phyloP scores from a whole-genome alignment of 2,329 filamentous ascomycete species.

The Penicillium paneum region DNA sequence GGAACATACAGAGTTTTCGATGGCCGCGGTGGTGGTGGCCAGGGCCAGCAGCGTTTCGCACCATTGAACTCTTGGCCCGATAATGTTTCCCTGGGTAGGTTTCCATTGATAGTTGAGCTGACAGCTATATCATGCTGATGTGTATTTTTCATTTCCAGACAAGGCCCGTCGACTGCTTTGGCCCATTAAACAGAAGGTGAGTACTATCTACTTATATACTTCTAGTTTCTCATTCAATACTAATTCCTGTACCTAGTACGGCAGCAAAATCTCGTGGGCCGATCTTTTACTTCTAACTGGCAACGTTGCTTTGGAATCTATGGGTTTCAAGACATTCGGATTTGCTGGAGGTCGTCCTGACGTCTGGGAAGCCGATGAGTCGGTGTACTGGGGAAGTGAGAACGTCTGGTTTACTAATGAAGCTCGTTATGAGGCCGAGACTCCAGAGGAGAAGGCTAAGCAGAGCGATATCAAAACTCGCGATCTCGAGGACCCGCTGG shows the following conservation, averaged over 20 bases:
- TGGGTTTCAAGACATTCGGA: conserved; percentile 71
- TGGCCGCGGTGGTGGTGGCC: conserved; percentile 70
- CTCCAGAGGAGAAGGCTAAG: conserved; percentile 41
- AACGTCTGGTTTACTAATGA: conserved; percentile 65
- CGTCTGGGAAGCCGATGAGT: conserved; percentile 72
- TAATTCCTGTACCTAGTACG: conserved; percentile 49
- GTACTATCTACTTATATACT: background rate
- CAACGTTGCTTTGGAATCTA: conserved; percentile 73
- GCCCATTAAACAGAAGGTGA: conserved; percentile 72
- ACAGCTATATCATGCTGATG: background rate
- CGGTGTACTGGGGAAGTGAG: conserved; percentile 74
- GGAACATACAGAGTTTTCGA: conserved; percentile 75
- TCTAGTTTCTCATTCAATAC: background rate
- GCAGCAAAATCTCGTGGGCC: conserved; percentile 77
- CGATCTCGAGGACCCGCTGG: conserved; percentile 66
- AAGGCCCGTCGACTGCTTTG: conserved; percentile 76
- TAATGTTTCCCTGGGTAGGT: conserved; percentile 59
- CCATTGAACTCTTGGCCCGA: conserved; percentile 81
- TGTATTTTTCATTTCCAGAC: conserved; percentile 43
- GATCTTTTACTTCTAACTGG: conserved; percentile 69
- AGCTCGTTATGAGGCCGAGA: conserved; percentile 60
- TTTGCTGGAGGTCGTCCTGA: conserved; percentile 71
- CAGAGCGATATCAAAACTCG: conserved; percentile 54
- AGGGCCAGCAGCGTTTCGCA: conserved; percentile 74
- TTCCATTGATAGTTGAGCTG: background rate